Evolutionary conservation across 768 basidiomycete species (phyloP).

Genomic region (Termitomyces sp.): DNA sequence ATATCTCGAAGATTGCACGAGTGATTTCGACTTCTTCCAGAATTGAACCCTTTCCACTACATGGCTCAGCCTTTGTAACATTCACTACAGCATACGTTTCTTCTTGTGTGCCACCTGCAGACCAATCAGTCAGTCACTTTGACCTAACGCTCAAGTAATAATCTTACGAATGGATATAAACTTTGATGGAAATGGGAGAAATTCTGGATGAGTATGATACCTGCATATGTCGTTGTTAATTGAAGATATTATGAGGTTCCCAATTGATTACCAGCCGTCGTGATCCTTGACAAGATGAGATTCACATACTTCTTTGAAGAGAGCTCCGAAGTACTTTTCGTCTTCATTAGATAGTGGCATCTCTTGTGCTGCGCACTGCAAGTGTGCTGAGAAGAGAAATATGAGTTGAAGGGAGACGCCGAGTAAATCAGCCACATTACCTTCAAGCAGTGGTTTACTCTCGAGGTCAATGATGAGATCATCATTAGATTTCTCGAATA

Average conservation of each 20-base stretch:
- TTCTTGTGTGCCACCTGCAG: constrained; percentile 60
- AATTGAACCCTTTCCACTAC: constrained; percentile 35
- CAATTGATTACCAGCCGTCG: constrained; percentile 68
- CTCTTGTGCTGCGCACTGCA: constrained; percentile 87
- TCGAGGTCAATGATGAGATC: constrained; percentile 72
- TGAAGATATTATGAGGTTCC: neutral
- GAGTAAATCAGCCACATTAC: constrained; percentile 17
- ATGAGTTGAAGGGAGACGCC: neutral
- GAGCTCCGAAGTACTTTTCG: constrained; percentile 66
- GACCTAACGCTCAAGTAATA: neutral
- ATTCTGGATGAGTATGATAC: constrained; percentile 82
- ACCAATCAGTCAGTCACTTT: constrained; percentile 5
- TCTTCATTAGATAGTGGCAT: constrained; percentile 76
- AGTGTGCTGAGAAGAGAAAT: constrained; percentile 46
- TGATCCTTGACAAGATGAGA: constrained; percentile 57
- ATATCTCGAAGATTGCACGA: constrained; percentile 82
- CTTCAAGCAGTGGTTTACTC: constrained; percentile 72
- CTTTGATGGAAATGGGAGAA: constrained; percentile 71
- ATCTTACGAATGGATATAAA: constrained; percentile 63
- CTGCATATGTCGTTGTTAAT: constrained; percentile 31
- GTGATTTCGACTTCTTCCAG: constrained; percentile 85
- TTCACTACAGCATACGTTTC: constrained; percentile 78
- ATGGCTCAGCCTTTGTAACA: constrained; percentile 38
- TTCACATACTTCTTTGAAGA: constrained; percentile 57
- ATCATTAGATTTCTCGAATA: constrained; percentile 61